Evolutionary conservation across 805 yeast genomes (phyloP).

Genomic region (Candida sonorensis): DNA sequence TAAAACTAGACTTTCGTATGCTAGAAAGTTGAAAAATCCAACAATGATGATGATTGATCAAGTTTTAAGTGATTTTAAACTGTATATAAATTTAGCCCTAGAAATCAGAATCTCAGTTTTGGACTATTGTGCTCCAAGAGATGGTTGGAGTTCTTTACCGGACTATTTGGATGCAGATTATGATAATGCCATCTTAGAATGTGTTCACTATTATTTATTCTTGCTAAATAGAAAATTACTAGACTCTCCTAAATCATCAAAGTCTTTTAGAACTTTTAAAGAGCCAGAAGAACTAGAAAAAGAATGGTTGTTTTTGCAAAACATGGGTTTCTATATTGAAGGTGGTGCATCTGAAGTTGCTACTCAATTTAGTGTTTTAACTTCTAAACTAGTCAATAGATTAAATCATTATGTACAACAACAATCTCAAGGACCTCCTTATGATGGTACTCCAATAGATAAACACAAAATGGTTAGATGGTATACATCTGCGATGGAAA

Average conservation of each 20-base stretch:
- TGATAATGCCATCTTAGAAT: conserved; percentile 64
- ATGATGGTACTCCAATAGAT: conserved; percentile 26
- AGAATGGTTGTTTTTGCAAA: conserved; percentile 72
- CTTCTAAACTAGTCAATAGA: conserved; percentile 61
- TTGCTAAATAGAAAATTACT: conserved; percentile 70
- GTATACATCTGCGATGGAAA: conserved; percentile 62
- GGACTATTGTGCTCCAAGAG: conserved; percentile 51
- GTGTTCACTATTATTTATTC: conserved; percentile 65
- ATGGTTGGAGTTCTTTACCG: conserved; percentile 61
- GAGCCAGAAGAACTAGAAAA: conserved; percentile 86
- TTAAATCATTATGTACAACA: conserved; percentile 63
- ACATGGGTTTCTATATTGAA: conserved; percentile 70
- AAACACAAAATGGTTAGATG: conserved; percentile 48
- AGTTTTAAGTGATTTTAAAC: conserved; percentile 76
- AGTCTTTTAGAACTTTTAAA: conserved; percentile 73
- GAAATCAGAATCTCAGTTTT: conserved; percentile 63
- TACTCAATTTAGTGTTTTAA: conserved; percentile 60
- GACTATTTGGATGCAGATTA: conserved; percentile 53
- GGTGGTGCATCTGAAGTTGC: conserved; percentile 81
- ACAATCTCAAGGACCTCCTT: conserved; percentile 61
- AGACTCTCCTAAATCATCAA: conserved; percentile 59
- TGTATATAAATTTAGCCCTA: conserved; percentile 68
- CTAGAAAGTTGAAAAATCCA: conserved; percentile 72
- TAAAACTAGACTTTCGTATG: conserved; percentile 65
- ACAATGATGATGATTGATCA: conserved; percentile 96